A percentile compares a stretch with the other conserved stretches of the same genome.
Evolutionary conservation across 345 rosid genomes (phyloP).

Genomic region (Heritiera littoralis): DNA sequence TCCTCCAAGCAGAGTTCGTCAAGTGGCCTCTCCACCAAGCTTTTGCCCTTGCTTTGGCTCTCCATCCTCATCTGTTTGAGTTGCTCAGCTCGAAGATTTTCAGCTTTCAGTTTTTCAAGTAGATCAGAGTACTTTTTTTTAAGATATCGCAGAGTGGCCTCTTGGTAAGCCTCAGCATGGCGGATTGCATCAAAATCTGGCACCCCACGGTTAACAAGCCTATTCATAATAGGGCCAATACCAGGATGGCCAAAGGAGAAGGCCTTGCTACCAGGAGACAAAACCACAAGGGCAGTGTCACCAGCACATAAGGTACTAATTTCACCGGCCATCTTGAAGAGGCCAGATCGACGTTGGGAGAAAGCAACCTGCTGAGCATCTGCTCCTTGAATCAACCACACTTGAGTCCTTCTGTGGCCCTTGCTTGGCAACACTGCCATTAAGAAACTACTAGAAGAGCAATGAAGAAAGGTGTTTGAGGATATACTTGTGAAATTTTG

Average conservation of each 20-base stretch:
- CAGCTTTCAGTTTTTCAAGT: constrained; percentile 18
- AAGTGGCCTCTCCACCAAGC: background rate
- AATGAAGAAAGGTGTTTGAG: background rate
- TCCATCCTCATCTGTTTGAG: background rate
- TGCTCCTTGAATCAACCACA: background rate
- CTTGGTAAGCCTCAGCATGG: background rate
- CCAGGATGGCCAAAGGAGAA: background rate
- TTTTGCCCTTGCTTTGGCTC: background rate
- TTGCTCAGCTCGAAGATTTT: constrained; percentile 1
- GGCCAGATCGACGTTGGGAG: background rate
- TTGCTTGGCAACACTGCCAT: background rate
- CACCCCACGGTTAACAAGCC: background rate
- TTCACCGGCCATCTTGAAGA: constrained; percentile 25
- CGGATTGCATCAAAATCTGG: background rate
- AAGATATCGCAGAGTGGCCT: constrained; percentile 15
- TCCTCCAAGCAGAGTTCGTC: constrained; percentile 23
- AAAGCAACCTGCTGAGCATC: constrained; percentile 6
- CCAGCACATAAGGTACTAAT: constrained; percentile 21
- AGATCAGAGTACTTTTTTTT: constrained; percentile 1
- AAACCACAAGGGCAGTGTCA: constrained; percentile 21
- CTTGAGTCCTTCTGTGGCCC: constrained; percentile 3
- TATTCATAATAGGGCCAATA: too few species aligned
- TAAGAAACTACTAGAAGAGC: background rate
- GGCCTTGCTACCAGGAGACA: constrained; percentile 6
- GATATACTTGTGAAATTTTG: background rate